Evolutionary conservation across 768 basidiomycete species (phyloP), one percentile per base, ranked within the genome.

Genomic region (Termitomyces bulborhizus): DNA sequence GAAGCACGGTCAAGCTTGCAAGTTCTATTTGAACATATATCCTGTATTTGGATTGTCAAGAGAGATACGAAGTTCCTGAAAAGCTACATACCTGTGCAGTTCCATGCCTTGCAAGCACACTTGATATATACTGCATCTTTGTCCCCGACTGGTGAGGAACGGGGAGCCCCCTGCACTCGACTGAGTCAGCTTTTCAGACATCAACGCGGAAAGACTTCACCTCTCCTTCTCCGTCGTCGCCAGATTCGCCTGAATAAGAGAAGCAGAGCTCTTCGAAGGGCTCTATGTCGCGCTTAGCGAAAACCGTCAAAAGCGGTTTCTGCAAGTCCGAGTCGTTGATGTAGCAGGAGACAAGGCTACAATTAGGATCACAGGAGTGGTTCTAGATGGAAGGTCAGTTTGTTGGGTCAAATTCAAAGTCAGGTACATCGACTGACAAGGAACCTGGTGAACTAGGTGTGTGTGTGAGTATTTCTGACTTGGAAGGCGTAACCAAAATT

Each of bases 321-420:
- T 82, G 73, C 15, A 86, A 62, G 60, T 90, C 81, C 12, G 80
- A 77, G 50, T 93, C 91, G 60, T 92, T 86, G 68, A 90, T 84
- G 61, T 93, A 90, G 44, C 81, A 85, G 0, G 89, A 75, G n/a
- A 77, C 76, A 21, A 93, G 77, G 5, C 66, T 66, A 59, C 86
- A 85, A 65, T 96, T 97, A 0, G 93, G 93, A 54, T 92, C 86
- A 62, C 94, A 96, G 16, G 88, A 92, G 61, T 97, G 93, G 60
- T 96, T 97, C 92, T 94, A 56, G 2, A 29, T 16, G 13, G 31
- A 40, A 52, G 40, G n/a, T 34, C 32, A 26, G 24, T 4, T 16
- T 47, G 13, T 49, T 2, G 4, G n/a, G 16, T 27, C 34, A 40
- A 45, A 42, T 21, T 15, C 11, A 24, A 47, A 34, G 27, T 21